Conservation (phyloP, 2,329 filamentous ascomycete genomes). For the Scolecobasidium constrictum region DNA sequence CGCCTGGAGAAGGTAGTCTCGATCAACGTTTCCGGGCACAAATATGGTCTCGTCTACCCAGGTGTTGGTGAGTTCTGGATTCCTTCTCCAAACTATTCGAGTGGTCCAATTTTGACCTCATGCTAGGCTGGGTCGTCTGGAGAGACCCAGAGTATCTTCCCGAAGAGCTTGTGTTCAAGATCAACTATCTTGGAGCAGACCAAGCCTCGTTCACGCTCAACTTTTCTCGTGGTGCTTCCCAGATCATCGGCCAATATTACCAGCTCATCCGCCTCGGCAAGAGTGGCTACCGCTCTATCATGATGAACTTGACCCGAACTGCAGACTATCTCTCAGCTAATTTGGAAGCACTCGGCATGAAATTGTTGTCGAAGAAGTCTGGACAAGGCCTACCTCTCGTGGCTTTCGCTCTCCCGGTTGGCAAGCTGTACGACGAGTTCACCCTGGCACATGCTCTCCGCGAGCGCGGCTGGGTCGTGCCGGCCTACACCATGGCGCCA, state of each 20-base stretch:
- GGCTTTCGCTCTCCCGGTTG: constrained; percentile 65
- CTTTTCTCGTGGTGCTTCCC: constrained; percentile 90
- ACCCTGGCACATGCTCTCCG: constrained; percentile 69
- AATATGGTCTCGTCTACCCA: constrained; percentile 49
- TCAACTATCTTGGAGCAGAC: constrained; percentile 80
- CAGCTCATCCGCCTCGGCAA: constrained; percentile 92
- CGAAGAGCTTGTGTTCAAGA: constrained; percentile 93
- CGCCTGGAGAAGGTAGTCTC: constrained; percentile 77
- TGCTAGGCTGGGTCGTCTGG: constrained; percentile 85
- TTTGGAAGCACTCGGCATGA: constrained; percentile 65
- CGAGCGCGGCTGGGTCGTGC: constrained; percentile 82
- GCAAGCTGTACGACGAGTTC: constrained; percentile 43
- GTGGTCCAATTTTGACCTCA: too few species aligned
- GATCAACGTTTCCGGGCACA: constrained; percentile 92
- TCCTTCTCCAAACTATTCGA: too few species aligned
- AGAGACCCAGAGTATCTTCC: constrained; percentile 72
- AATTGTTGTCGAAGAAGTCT: constrained; percentile 73
- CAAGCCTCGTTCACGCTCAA: constrained; percentile 91
- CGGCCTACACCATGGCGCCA: constrained; percentile 91
- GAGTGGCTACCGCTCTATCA: constrained; percentile 75
- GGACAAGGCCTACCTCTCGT: constrained; percentile 80
- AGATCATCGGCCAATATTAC: constrained; percentile 96
- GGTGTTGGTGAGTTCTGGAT: constrained; percentile 8
- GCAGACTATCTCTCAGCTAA: constrained; percentile 74
- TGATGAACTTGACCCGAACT: constrained; percentile 68